A percentile compares a stretch with the other conserved stretches of the same genome.
Evolutionary conservation across 768 basidiomycete genomes (phyloP).

Genomic region (Butyriboletus loyo): DNA sequence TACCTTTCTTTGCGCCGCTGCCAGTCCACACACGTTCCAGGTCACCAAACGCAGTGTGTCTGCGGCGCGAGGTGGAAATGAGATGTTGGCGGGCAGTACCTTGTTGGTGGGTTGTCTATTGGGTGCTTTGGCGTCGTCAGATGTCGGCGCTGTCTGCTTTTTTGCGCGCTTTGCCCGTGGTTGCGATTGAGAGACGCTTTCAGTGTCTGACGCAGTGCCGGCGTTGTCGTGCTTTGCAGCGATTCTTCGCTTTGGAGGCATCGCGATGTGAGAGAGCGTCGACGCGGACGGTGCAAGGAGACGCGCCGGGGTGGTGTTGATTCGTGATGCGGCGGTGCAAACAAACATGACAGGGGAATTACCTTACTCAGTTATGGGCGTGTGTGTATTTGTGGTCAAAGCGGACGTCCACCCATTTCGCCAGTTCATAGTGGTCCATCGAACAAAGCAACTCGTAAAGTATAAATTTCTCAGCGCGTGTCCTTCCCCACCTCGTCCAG

Average conservation of each 20-base stretch:
- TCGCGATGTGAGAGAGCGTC: slow-evolving; percentile 2
- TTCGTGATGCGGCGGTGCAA: background rate
- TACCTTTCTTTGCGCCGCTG: slow-evolving; percentile 77
- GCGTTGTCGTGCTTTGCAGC: slow-evolving; percentile 35
- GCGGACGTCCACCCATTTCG: background rate
- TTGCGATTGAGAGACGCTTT: slow-evolving; percentile 22
- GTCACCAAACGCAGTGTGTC: slow-evolving; percentile 56
- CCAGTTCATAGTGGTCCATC: background rate
- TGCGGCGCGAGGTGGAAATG: slow-evolving; percentile 47
- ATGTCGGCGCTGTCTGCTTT: slow-evolving; percentile 23
- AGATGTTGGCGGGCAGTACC: slow-evolving; percentile 58
- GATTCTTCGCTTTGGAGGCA: slow-evolving; percentile 32
- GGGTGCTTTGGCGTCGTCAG: slow-evolving; percentile 20
- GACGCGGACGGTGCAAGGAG: background rate
- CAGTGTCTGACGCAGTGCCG: slow-evolving; percentile 29
- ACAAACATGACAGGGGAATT: background rate
- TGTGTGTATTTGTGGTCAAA: slow-evolving; percentile 18
- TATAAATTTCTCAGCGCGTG: background rate
- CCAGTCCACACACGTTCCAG: slow-evolving; percentile 82
- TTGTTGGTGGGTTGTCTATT: slow-evolving; percentile 73
- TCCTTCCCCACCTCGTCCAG: background rate
- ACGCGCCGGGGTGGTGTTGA: background rate
- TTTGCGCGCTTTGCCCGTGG: slow-evolving; percentile 26
- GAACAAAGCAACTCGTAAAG: background rate
- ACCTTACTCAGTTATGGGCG: slow-evolving; percentile 15